Conservation (phyloP, 371 early-diverging fungal genomes). For the Neoconidiobolus thromboides region DNA sequence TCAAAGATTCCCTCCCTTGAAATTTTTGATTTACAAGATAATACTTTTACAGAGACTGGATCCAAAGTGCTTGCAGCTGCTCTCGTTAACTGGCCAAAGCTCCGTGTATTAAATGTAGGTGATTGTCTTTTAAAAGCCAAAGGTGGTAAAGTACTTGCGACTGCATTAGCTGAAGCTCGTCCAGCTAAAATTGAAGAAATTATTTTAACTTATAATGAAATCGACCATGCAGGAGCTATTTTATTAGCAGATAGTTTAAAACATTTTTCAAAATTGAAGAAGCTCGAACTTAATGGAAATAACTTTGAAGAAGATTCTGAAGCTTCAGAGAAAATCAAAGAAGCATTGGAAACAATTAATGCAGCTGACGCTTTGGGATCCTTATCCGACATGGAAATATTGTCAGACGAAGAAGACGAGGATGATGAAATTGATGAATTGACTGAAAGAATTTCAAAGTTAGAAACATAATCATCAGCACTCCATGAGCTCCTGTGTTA, state of each 20-base stretch:
- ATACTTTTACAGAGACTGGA: conserved; percentile 79
- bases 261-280: conserved; percentile 34
- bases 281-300: conserved; percentile 84
- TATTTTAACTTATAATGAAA: conserved; percentile 74
- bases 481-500: too few relatives aligned
- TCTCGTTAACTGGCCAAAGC: conserved; percentile 52
- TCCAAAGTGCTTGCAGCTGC: conserved; percentile 59
- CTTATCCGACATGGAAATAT: conserved; percentile 88
- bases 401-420: conserved; percentile 33
- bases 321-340: conserved; percentile 39
- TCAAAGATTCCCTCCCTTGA: conserved; percentile 41
- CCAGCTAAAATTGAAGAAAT: conserved; percentile 40
- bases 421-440: conserved; percentile 19
- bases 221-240: conserved; percentile 46
- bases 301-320: conserved; percentile 52
- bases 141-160: conserved; percentile 43
- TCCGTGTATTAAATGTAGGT: conserved; percentile 64
- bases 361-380: conserved; percentile 71
- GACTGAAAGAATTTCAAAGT: conserved; percentile 6
- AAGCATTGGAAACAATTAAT: conserved; percentile 43
- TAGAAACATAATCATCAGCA: neutral
- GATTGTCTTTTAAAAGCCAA: conserved; percentile 72
- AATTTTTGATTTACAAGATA: conserved; percentile 85
- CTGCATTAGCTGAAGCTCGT: conserved; percentile 31
- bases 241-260: conserved; percentile 42